These are phyloP conservation scores for Corymbia maculata DNA, from an alignment of 345 rosid genomes.

Conservation along the genomic window DNA sequence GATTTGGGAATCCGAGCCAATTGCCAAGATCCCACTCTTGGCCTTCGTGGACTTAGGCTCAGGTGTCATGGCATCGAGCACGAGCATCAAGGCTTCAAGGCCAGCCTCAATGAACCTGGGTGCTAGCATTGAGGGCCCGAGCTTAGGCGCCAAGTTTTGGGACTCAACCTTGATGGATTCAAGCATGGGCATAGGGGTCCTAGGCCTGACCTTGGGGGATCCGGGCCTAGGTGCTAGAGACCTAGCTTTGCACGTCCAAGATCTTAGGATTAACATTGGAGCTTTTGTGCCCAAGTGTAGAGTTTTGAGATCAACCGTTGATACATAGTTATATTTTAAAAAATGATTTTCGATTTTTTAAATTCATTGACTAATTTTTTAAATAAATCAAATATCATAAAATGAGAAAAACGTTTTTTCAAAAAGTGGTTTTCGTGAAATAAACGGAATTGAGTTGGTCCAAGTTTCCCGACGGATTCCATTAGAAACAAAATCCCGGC, in stretches of 20 bases:
- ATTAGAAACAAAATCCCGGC: not conserved
- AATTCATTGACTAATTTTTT: no score
- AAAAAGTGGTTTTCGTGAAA: no score
- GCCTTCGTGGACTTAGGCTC: not conserved
- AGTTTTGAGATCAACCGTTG: not conserved
- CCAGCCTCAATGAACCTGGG: no score
- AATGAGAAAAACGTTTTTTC: not conserved
- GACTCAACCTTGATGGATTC: fast-evolving
- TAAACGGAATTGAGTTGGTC: no score
- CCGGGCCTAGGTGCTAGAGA: fast-evolving
- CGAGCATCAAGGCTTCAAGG: no score
- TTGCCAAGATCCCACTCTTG: not conserved
- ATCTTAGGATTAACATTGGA: fast-evolving
- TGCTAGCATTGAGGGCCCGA: fast-evolving
- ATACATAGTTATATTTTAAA: no score
- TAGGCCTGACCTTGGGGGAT: not conserved
- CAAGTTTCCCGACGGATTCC: no score
- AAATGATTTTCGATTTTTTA: no score
- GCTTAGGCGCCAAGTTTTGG: not conserved
- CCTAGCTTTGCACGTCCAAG: not conserved
- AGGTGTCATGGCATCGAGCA: not conserved
- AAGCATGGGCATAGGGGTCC: not conserved
- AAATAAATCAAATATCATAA: no score
- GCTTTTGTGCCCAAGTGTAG: not conserved
- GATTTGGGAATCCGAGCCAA: not conserved